phyloP scores from a whole-genome alignment of 1,284 basidiomycete species.

The Fomitopsis pinicola region DNA sequence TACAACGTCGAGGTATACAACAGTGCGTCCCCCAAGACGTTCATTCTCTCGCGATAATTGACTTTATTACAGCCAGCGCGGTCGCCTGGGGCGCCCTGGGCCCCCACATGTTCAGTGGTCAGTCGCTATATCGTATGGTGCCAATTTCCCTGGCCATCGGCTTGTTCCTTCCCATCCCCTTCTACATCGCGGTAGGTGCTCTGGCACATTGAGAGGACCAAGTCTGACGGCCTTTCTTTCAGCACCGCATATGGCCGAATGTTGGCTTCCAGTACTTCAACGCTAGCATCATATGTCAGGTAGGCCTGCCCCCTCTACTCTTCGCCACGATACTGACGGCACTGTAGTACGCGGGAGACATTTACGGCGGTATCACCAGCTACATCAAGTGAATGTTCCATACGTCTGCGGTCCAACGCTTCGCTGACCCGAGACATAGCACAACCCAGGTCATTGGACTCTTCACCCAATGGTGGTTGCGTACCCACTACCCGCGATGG shows the following conservation, averaged over 20 bases:
- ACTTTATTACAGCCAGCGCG: constrained; percentile 36
- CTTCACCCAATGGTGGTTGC: constrained; percentile 52
- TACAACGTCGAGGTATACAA: constrained; percentile 48
- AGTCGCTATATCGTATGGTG: constrained; percentile 44
- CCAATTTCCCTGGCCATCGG: constrained; percentile 52
- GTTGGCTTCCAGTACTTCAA: constrained; percentile 42
- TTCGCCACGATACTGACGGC: neutral
- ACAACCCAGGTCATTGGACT: constrained; percentile 45
- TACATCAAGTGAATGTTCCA: constrained; percentile 30
- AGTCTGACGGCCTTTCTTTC: neutral
- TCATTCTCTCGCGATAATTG: neutral
- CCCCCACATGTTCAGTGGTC: constrained; percentile 45
- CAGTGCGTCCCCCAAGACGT: constrained; percentile 19
- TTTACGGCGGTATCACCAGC: constrained; percentile 43
- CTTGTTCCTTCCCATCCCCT: constrained; percentile 47
- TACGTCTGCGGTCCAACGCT: neutral
- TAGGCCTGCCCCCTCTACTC: neutral
- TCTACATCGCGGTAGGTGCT: constrained; percentile 32
- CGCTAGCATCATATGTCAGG: constrained; percentile 36
- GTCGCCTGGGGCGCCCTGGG: constrained; percentile 59
- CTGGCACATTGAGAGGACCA: neutral
- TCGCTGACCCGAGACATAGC: constrained; percentile 10
- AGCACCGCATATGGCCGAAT: constrained; percentile 45
- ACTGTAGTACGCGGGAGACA: neutral
- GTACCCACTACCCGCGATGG: constrained; percentile 40